Percentiles rank a stretch among this genome's conserved stretches.
phyloP scores from a whole-genome alignment of 768 basidiomycete genomes.

The Gloeopeniophorella convolvens region DNA sequence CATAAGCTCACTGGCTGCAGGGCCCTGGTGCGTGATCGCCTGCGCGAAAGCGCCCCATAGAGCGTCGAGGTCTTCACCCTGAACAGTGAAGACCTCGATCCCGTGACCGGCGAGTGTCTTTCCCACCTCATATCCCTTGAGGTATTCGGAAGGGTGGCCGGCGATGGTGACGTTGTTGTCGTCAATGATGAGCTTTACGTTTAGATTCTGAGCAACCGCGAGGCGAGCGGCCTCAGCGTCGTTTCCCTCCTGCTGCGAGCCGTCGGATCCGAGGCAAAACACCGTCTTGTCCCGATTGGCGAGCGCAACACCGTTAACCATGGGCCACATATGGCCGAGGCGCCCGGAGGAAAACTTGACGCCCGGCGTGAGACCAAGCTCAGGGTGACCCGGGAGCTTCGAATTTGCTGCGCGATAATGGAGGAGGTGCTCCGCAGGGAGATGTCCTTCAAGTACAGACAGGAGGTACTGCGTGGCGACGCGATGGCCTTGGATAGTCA shows the following conservation, averaged over 20 bases:
- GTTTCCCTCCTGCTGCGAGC: constrained; percentile 88
- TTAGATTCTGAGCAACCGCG: constrained; percentile 76
- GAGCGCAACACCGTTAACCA: constrained; percentile 79
- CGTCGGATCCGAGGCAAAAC: constrained; percentile 84
- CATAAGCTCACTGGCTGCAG: constrained; percentile 56
- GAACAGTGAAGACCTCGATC: constrained; percentile 61
- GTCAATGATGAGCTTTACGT: constrained; percentile 83
- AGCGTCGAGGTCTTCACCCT: constrained; percentile 76
- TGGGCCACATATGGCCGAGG: constrained; percentile 86
- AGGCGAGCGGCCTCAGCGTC: constrained; percentile 86
- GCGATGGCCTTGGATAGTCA: constrained; percentile 58
- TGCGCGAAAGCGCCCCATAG: constrained; percentile 63
- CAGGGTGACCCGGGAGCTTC: constrained; percentile 84
- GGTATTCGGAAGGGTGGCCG: constrained; percentile 84
- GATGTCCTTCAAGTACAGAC: constrained; percentile 63
- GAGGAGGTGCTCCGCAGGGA: constrained; percentile 71
- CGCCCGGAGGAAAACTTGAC: constrained; percentile 93
- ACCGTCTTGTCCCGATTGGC: constrained; percentile 72
- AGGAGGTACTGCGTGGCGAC: constrained; percentile 88
- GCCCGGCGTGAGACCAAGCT: constrained; percentile 85
- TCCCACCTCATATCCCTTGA: constrained; percentile 66
- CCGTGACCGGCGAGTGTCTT: constrained; percentile 80
- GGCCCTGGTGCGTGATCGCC: constrained; percentile 57
- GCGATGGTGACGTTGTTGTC: constrained; percentile 91
- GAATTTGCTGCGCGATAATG: constrained; percentile 84